Base-by-base conservation (phyloP, 2,329 filamentous ascomycete species). In the Diaporthe longicolla region DNA sequence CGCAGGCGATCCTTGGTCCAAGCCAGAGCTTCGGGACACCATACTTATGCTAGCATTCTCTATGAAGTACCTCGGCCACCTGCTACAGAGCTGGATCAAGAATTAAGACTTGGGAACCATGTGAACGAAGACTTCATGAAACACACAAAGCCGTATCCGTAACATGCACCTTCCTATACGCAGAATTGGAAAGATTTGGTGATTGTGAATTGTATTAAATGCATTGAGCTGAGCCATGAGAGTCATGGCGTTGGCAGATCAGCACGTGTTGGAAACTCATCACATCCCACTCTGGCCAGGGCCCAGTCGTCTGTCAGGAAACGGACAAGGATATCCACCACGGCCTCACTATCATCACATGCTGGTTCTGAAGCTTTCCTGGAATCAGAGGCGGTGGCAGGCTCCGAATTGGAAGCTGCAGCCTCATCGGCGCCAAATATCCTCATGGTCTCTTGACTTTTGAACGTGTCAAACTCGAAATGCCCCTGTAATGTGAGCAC, bases 381-480 rank as follows among this genome's bases (percentile, higher is more conserved):
- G 6, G 19, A 1, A n/a, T 7, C 48, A 37, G 21, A 15, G 8
- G 5, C 19, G 17, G 13, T 21, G 2, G 1, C 1, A 37, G 59
- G 10, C 19, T 13, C 19, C 24, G 8, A 19, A 13, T 32, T 32
- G 8, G 55, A 35, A 43, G 7, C 19, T 29, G 55, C 17, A 26
- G 4, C 19, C 37, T 68, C 73, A n/a, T 73, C 54, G 13, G 70
- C 70, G 26, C 73, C 70, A 32, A 74, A 72, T 17, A 74, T 74
- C 11, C 70, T 74, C 50, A 55, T 69, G 17, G 72, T 74, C 19
- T 74, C 57, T 17, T 50, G 68, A 29, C 29, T 66, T 43, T 74
- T 52, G 24, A 74, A 74, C 9, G 70, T 61, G 59, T 74, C 72
- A 65, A 74, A 74, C 43, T 74, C 72, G 32, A 74, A 74, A 52